Conservation (phyloP, 768 basidiomycete genomes). For the Podaxis sp. region DNA sequence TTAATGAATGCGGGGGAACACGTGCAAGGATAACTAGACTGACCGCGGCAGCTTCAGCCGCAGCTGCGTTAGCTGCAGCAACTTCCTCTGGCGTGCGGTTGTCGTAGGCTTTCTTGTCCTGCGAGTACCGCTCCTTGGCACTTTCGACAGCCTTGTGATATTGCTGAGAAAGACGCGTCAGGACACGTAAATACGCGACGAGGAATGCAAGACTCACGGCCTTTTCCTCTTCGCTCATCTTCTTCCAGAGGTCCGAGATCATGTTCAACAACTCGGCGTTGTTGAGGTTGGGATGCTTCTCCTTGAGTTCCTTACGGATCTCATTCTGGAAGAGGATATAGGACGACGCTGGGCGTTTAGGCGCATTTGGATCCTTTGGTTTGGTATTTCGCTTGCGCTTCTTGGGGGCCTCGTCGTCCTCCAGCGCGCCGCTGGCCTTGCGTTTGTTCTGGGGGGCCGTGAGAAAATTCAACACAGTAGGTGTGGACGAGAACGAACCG, state of each 20-base stretch:
- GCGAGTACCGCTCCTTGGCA: slow-evolving; percentile 66
- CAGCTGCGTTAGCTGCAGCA: slow-evolving; percentile 44
- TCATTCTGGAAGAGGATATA: slow-evolving; percentile 96
- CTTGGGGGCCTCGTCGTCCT: slow-evolving; percentile 41
- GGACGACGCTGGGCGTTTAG: slow-evolving; percentile 89
- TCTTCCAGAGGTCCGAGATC: slow-evolving; percentile 75
- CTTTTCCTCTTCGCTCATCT: slow-evolving; percentile 67
- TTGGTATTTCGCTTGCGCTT: slow-evolving; percentile 64
- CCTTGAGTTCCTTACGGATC: slow-evolving; percentile 72
- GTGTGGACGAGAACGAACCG: neutral
- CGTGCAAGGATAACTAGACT: slow-evolving; percentile 17
- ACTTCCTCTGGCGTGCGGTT: slow-evolving; percentile 49
- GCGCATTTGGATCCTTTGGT: slow-evolving; percentile 89
- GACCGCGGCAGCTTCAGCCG: slow-evolving; percentile 40
- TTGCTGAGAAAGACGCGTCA: slow-evolving; percentile 34
- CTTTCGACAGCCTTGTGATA: slow-evolving; percentile 53
- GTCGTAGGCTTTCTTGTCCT: slow-evolving; percentile 66
- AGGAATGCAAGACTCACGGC: slow-evolving; percentile 50
- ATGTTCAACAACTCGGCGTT: slow-evolving; percentile 72
- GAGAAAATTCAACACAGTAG: neutral
- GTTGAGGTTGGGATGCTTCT: slow-evolving; percentile 57
- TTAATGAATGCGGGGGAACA: slow-evolving; percentile 8
- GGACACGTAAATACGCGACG: slow-evolving; percentile 11
- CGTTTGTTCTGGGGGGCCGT: slow-evolving; percentile 47
- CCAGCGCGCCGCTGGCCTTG: slow-evolving; percentile 41